Conservation (phyloP, 768 basidiomycete genomes). For the Boletus tomentosulus region DNA sequence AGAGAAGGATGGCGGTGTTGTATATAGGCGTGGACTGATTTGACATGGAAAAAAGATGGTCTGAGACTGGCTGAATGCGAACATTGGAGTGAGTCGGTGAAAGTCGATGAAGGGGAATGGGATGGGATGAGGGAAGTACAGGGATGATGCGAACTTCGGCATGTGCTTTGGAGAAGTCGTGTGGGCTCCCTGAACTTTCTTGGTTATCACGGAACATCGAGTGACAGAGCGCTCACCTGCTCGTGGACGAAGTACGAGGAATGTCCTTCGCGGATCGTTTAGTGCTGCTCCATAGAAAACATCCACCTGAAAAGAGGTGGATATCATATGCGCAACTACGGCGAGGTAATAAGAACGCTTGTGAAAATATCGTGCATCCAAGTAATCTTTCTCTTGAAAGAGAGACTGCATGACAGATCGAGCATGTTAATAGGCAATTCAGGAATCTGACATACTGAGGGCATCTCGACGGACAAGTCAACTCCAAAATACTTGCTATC, state of each 20-base stretch:
- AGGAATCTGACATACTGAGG: slow-evolving; percentile 48
- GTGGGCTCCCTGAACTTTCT: slow-evolving; percentile 42
- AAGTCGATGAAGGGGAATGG: slow-evolving; percentile 63
- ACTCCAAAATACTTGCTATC: slow-evolving; percentile 64
- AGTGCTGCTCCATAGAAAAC: slow-evolving; percentile 53
- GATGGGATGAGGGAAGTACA: slow-evolving; percentile 51
- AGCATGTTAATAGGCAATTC: neutral
- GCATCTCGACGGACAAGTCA: slow-evolving; percentile 87
- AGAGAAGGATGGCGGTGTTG: slow-evolving; percentile 65
- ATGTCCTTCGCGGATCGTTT: slow-evolving; percentile 62
- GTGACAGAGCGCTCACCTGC: slow-evolving; percentile 40
- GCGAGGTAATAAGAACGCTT: slow-evolving; percentile 91
- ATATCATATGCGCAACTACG: slow-evolving; percentile 61
- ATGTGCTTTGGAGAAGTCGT: slow-evolving; percentile 65
- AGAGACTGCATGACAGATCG: slow-evolving; percentile 42
- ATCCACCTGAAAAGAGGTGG: slow-evolving; percentile 49
- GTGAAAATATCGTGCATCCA: slow-evolving; percentile 86
- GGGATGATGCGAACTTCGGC: slow-evolving; percentile 74
- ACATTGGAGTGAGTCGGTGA: slow-evolving; percentile 74
- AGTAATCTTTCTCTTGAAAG: slow-evolving; percentile 96
- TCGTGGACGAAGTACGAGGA: slow-evolving; percentile 55
- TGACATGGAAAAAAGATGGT: slow-evolving; percentile 14
- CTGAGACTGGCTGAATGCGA: slow-evolving; percentile 34
- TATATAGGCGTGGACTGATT: slow-evolving; percentile 67
- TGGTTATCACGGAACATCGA: slow-evolving; percentile 14